Evolutionary conservation across 306 rosid genomes (phyloP).

Genomic region (Pachyrhizus erosus): DNA sequence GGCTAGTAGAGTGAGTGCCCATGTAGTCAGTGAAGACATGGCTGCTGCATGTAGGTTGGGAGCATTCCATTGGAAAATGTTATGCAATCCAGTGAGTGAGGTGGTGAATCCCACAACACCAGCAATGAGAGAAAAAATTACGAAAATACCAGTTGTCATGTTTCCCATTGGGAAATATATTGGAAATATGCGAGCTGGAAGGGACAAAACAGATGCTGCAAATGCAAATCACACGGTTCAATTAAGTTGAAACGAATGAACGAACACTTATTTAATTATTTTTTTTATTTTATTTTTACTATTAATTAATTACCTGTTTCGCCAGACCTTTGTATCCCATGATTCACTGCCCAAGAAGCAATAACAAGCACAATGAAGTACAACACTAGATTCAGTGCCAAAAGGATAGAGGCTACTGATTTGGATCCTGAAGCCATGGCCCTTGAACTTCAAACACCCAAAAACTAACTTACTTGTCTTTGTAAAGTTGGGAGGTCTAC

Average conservation of each 20-base stretch:
- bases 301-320: constrained; percentile 64
- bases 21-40: constrained; percentile 69
- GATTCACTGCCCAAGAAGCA: constrained; percentile 88
- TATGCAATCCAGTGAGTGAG: constrained; percentile 70
- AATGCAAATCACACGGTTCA: background rate
- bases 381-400: constrained; percentile 65
- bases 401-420: constrained; percentile 67
- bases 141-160: constrained; percentile 80
- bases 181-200: constrained; percentile 76
- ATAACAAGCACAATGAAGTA: constrained; percentile 69
- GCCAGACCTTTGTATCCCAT: constrained; percentile 70
- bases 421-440: constrained; percentile 74
- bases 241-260: background rate
- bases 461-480: constrained; percentile 4
- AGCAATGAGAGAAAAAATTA: constrained; percentile 76
- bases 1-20: constrained; percentile 79
- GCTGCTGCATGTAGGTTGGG: constrained; percentile 69
- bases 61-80: constrained; percentile 59
- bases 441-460: constrained; percentile 37
- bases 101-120: constrained; percentile 88
- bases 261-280: background rate
- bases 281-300: background rate
- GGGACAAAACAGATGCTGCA: constrained; percentile 73
- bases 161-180: constrained; percentile 88
- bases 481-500: constrained; percentile 4